Evolutionary conservation across 2,329 filamentous ascomycete species (phyloP).

Genomic region (Xylariaceae sp.): DNA sequence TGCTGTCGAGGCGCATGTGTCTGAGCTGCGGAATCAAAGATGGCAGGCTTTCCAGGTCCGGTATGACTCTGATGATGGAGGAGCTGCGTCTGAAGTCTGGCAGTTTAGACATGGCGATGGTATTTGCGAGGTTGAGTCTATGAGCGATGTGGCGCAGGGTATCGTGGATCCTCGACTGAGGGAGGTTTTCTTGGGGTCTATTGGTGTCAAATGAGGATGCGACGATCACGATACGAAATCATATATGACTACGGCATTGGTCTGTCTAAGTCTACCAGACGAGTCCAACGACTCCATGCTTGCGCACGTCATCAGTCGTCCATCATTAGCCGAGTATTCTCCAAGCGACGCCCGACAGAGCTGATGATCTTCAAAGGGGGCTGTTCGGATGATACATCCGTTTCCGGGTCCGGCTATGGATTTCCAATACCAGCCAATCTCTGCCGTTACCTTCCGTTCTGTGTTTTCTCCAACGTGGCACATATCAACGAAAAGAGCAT

Average conservation of each 20-base stretch:
- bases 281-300: neutral
- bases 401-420: neutral
- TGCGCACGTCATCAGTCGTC: neutral
- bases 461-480: neutral
- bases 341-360: neutral
- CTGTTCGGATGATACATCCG: neutral
- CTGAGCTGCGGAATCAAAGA: constrained; percentile 17
- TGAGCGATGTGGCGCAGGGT: constrained; percentile 18
- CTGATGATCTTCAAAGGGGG: neutral
- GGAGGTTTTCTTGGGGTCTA: constrained; percentile 18
- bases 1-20: constrained; percentile 17
- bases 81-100: constrained; percentile 6
- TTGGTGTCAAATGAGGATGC: constrained; percentile 21
- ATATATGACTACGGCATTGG: neutral
- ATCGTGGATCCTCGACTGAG: constrained; percentile 13
- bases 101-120: constrained; percentile 19
- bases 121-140: constrained; percentile 20
- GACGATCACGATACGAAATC: too few species aligned
- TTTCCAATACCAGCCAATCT: neutral
- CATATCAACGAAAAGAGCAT: neutral
- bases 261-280: neutral
- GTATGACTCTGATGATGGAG: constrained; percentile 18
- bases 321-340: neutral
- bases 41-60: constrained; percentile 26
- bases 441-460: neutral